Evolutionary conservation across 2,329 filamentous ascomycete genomes (phyloP).

Genomic region (Epichloe amarillans): DNA sequence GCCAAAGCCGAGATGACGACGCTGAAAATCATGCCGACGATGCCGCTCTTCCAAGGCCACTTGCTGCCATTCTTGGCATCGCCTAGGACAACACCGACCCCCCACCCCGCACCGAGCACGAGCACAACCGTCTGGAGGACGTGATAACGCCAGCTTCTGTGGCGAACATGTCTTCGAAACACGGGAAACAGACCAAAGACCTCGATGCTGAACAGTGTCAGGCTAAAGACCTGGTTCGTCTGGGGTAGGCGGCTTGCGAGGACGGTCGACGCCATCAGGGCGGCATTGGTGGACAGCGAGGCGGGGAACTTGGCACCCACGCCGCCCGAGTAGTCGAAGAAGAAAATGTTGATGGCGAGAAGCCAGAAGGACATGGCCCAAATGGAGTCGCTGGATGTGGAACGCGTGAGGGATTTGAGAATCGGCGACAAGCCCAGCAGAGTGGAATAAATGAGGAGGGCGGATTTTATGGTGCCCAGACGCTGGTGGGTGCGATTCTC

Average conservation of each 20-base stretch:
- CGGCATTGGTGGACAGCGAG: constrained; percentile 82
- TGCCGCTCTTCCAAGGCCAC: constrained; percentile 39
- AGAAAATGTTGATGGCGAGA: constrained; percentile 90
- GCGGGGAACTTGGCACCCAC: constrained; percentile 52
- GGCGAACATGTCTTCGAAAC: constrained; percentile 76
- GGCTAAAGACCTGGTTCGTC: constrained; percentile 85
- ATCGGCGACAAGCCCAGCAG: constrained; percentile 88
- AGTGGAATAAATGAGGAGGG: constrained; percentile 82
- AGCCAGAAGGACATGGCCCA: constrained; percentile 95
- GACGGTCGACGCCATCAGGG: constrained; percentile 90
- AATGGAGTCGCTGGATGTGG: constrained; percentile 86
- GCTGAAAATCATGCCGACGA: constrained; percentile 65
- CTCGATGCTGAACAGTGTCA: constrained; percentile 93
- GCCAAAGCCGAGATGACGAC: constrained; percentile 60
- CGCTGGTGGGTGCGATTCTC: constrained; percentile 35
- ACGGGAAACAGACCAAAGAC: constrained; percentile 97
- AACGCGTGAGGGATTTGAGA: constrained; percentile 87
- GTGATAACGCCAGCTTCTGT: constrained; percentile 72
- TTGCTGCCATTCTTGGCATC: constrained; percentile 26
- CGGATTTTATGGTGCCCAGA: constrained; percentile 79
- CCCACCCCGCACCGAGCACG: constrained; percentile 62
- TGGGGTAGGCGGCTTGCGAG: constrained; percentile 78
- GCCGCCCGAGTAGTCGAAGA: constrained; percentile 85
- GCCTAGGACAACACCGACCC: constrained; percentile 55
- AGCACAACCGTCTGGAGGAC: constrained; percentile 61